These are phyloP conservation scores for Ophiocordyceps unilateralis DNA, from an alignment of 2,329 filamentous ascomycete genomes.

Conservation along the genomic window DNA sequence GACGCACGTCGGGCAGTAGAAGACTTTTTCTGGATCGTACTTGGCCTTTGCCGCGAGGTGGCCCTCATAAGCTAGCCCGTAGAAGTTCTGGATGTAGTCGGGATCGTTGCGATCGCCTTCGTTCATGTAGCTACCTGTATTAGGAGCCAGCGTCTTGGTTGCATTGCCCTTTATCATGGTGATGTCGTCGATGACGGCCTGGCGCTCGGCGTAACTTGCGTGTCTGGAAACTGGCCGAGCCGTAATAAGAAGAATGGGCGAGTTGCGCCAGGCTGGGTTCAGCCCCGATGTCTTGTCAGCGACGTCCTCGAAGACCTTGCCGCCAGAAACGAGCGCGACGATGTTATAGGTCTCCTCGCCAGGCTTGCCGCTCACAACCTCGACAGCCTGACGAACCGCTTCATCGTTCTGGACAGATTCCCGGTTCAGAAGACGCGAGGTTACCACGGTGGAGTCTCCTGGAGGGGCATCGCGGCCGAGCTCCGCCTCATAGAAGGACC, in stretches of 20 bases:
- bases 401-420: slow-evolving; percentile 6
- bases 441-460: slow-evolving; percentile 8
- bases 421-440: slow-evolving; percentile 12
- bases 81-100: slow-evolving; percentile 15
- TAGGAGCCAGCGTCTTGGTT: slow-evolving; percentile 17
- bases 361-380: slow-evolving; percentile 9
- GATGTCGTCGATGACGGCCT: slow-evolving; percentile 9
- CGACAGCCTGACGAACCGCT: slow-evolving; percentile 8
- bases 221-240: slow-evolving; percentile 6
- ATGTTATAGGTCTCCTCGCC: slow-evolving; percentile 8
- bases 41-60: slow-evolving; percentile 15
- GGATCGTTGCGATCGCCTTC: slow-evolving; percentile 20
- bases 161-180: slow-evolving; percentile 13
- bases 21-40: slow-evolving; percentile 14
- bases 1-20: slow-evolving; percentile 22
- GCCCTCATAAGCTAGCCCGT: slow-evolving; percentile 13
- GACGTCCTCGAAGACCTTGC: slow-evolving; percentile 11
- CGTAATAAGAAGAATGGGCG: slow-evolving; percentile 6
- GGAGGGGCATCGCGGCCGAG: slow-evolving; percentile 8
- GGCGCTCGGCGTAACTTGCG: slow-evolving; percentile 5
- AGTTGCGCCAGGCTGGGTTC: slow-evolving; percentile 12
- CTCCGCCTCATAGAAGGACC: slow-evolving; percentile 12
- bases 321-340: slow-evolving; percentile 12
- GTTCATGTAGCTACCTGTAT: slow-evolving; percentile 24
- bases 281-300: slow-evolving; percentile 10